Conservation (phyloP, 2,329 filamentous ascomycete genomes). For the Pseudogymnoascus sp. region DNA sequence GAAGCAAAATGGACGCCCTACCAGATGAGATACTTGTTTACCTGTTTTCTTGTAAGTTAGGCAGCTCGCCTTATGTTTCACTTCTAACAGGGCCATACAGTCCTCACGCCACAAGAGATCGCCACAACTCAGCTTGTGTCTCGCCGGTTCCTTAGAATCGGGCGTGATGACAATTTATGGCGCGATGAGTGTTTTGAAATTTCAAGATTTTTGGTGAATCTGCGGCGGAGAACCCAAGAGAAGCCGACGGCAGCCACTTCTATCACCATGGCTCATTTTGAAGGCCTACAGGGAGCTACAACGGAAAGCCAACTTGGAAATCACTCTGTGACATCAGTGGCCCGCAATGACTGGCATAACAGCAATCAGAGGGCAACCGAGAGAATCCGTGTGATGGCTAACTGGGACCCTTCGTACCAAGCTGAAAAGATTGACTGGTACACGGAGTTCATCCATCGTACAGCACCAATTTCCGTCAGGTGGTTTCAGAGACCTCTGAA, state of each 20-base stretch:
- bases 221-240: conserved; percentile 41
- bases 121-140: conserved; percentile 63
- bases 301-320: conserved; percentile 22
- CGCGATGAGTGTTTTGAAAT: conserved; percentile 63
- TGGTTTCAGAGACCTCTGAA: conserved; percentile 64
- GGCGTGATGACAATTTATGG: conserved; percentile 71
- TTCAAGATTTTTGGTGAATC: conserved; percentile 56
- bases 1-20: conserved; percentile 19
- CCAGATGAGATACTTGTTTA: conserved; percentile 26
- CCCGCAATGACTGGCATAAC: conserved; percentile 10
- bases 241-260: conserved; percentile 31
- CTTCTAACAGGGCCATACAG: conserved; percentile 31
- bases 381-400: conserved; percentile 54
- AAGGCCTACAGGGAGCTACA: conserved; percentile 24
- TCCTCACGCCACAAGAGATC: conserved; percentile 56
- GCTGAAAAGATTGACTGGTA: conserved; percentile 74
- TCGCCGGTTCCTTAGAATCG: conserved; percentile 54
- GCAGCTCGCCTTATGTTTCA: neutral
- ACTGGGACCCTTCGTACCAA: conserved; percentile 75
- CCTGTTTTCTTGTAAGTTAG: conserved; percentile 22
- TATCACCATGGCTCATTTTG: conserved; percentile 34
- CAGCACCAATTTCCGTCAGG: conserved; percentile 62
- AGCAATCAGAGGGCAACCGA: conserved; percentile 28
- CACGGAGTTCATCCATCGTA: conserved; percentile 75
- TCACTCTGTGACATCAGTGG: conserved; percentile 20